Percentiles rank a stretch among this genome's conserved stretches.
phyloP scores from a whole-genome alignment of 176 grass and related monocot species.

The Oryza coarctata region DNA sequence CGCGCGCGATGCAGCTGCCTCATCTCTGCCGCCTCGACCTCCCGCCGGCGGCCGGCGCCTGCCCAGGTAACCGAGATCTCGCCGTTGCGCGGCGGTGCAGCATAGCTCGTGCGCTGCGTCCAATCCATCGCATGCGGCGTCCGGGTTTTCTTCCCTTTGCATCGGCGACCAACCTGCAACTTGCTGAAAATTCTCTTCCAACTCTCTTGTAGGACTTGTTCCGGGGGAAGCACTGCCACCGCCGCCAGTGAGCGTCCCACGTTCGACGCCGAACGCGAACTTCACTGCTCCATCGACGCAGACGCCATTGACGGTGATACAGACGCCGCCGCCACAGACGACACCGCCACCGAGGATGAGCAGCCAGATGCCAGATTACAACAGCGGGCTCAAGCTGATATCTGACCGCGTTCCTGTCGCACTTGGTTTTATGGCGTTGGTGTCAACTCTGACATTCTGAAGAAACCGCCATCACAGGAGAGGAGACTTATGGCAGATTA shows the following conservation, averaged over 20 bases:
- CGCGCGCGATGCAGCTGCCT: conserved; percentile 54
- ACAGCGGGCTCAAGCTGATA: conserved; percentile 44
- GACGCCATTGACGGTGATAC: not conserved
- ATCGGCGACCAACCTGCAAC: not conserved
- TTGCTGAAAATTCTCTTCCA: not conserved
- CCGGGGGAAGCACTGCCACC: conserved; percentile 19
- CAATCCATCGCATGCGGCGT: too few relatives aligned
- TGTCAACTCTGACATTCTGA: conserved; percentile 42
- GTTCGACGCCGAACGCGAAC: not conserved
- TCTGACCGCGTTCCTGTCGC: conserved; percentile 1
- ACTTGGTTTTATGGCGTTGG: conserved; percentile 38
- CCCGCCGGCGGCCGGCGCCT: conserved; percentile 32
- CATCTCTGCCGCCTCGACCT: conserved; percentile 68
- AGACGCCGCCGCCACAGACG: too few relatives aligned
- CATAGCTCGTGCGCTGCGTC: not conserved
- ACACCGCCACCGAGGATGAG: too few relatives aligned
- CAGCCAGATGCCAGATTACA: conserved; percentile 28
- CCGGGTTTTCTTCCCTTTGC: not conserved
- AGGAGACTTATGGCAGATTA: not conserved
- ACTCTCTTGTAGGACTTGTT: conserved; percentile 35
- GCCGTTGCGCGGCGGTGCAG: not conserved
- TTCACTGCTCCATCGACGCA: conserved; percentile 25
- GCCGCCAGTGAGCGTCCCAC: conserved; percentile 30
- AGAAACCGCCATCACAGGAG: not conserved
- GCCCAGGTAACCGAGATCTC: conserved; percentile 36